A percentile compares a stretch with the other conserved stretches of the same genome.
Conservation (phyloP, 2,329 filamentous ascomycete species). For the Talaromyces sp. region DNA sequence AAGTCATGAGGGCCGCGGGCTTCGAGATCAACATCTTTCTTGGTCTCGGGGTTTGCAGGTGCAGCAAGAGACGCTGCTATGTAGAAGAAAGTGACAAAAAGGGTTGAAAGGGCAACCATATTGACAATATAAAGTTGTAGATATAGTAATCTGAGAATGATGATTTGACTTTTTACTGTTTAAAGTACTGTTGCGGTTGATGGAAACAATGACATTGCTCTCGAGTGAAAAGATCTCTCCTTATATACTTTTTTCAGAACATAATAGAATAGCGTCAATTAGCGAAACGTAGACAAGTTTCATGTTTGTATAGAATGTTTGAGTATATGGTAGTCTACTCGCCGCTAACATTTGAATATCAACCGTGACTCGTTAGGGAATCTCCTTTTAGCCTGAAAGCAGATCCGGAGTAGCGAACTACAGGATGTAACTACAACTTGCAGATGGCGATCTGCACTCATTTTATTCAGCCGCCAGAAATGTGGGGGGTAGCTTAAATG, state of each 20-base stretch:
- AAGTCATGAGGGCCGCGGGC: constrained; percentile 5
- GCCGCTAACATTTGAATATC: background rate
- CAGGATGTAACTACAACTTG: background rate
- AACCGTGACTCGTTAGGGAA: background rate
- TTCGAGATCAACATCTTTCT: background rate
- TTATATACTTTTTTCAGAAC: background rate
- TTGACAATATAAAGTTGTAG: background rate
- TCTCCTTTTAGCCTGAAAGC: background rate
- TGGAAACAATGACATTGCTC: background rate
- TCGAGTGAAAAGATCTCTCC: background rate
- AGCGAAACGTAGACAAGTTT: background rate
- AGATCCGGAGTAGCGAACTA: background rate
- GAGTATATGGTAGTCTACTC: background rate
- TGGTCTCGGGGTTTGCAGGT: background rate
- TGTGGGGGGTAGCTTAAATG: background rate
- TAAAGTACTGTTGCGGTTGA: background rate
- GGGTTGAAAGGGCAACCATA: constrained; percentile 4
- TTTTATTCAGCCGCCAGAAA: background rate
- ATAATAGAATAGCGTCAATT: background rate
- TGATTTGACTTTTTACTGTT: background rate
- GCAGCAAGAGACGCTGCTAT: constrained; percentile 1
- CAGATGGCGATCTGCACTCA: background rate
- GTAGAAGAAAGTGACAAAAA: background rate
- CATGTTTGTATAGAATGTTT: background rate
- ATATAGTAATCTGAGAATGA: background rate